phyloP scores from a whole-genome alignment of 2,329 filamentous ascomycete genomes.

The Leptographium flavum region DNA sequence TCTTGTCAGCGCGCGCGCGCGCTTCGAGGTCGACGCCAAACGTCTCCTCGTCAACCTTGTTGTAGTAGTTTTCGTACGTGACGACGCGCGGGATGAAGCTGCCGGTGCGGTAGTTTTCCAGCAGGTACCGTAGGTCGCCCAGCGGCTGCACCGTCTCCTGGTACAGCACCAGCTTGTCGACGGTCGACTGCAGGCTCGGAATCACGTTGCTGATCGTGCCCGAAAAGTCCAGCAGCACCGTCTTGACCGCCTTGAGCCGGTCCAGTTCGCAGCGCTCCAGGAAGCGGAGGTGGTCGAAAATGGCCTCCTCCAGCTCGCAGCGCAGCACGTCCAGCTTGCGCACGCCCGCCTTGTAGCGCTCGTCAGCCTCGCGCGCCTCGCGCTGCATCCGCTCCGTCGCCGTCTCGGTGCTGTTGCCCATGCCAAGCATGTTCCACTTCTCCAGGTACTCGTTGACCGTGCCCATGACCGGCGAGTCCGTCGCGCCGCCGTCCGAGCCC shows the following conservation, averaged over 20 bases:
- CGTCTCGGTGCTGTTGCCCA: slow-evolving; percentile 84
- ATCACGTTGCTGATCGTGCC: slow-evolving; percentile 97
- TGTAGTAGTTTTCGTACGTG: slow-evolving; percentile 98
- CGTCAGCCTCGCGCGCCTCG: slow-evolving; percentile 81
- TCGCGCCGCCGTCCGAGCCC: slow-evolving; percentile 21
- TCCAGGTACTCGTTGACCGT: slow-evolving; percentile 79
- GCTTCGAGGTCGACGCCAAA: slow-evolving; percentile 98
- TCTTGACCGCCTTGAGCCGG: slow-evolving; percentile 93
- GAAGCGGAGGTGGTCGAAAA: slow-evolving; percentile 83
- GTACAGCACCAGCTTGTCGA: slow-evolving; percentile 98
- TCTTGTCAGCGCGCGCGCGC: slow-evolving; percentile 80
- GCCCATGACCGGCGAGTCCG: slow-evolving; percentile 70
- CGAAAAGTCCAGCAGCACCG: slow-evolving; percentile 92
- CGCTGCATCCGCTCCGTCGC: slow-evolving; percentile 72
- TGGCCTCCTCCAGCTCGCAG: slow-evolving; percentile 90
- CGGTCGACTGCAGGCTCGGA: slow-evolving; percentile 83
- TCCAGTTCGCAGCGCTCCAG: slow-evolving; percentile 96
- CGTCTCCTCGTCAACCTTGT: slow-evolving; percentile 91
- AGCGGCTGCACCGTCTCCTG: slow-evolving; percentile 95
- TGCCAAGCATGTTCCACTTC: slow-evolving; percentile 88
- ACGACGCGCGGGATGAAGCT: slow-evolving; percentile 82
- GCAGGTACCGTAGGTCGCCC: slow-evolving; percentile 78
- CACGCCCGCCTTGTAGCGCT: slow-evolving; percentile 80
- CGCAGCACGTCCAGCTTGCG: slow-evolving; percentile 78
- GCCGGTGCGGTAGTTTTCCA: slow-evolving; percentile 94